Evolutionary conservation across 2,329 filamentous ascomycete species (phyloP).

Genomic region (Hypoxylon sp.): DNA sequence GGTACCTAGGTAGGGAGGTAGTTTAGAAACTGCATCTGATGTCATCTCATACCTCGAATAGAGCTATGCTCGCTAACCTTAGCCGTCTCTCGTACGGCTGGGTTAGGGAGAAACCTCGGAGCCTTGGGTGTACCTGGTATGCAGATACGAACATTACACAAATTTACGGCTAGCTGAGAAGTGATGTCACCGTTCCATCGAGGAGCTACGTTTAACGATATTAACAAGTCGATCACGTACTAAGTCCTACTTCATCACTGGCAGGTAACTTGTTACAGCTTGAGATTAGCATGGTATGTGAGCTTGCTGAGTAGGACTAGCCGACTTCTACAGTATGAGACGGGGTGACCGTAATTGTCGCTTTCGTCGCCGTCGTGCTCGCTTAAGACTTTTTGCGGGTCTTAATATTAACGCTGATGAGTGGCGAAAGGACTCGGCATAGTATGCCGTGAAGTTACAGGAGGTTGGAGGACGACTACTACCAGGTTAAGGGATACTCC

Average conservation of each 20-base stretch:
- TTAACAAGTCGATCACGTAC: background rate
- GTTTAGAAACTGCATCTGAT: background rate
- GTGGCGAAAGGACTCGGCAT: background rate
- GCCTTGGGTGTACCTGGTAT: background rate
- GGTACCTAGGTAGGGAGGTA: too few relatives aligned
- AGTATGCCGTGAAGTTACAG: background rate
- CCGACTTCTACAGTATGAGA: background rate
- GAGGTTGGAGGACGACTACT: background rate
- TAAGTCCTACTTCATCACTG: background rate
- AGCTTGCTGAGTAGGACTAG: background rate
- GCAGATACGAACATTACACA: slow-evolving; percentile 4
- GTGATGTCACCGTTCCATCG: slow-evolving; percentile 1
- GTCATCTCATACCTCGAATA: background rate
- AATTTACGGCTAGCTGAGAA: background rate
- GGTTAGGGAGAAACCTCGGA: background rate
- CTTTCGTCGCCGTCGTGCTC: background rate
- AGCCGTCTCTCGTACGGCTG: background rate
- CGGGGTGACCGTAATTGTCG: background rate
- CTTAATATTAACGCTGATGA: background rate
- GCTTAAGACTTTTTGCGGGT: background rate
- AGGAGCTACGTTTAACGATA: background rate
- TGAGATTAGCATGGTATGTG: background rate
- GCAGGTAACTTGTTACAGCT: background rate
- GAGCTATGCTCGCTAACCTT: background rate
- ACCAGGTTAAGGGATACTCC: background rate